Base-by-base conservation (phyloP, 2,329 filamentous ascomycete genomes). In the Colletotrichum filicis region DNA sequence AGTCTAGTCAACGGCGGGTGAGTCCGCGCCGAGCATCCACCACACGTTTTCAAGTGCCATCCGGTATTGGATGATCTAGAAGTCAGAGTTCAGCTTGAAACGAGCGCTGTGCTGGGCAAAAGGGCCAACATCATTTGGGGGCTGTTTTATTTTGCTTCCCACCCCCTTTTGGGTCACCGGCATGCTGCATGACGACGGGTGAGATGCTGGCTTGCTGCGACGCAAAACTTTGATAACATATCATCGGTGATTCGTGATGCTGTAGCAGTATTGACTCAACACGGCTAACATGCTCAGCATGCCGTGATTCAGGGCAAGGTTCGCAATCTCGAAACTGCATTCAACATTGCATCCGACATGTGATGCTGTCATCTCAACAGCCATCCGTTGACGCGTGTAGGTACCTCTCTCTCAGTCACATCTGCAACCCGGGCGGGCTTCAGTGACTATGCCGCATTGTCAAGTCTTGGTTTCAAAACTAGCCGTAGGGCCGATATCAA, bases 51-150 rank as follows among this genome's bases (percentile, higher is more conserved):
- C 32, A 9, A 56, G 22, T 56, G 62, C 16, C 49, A 65, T 65
- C 24, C 49, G 62, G 52, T 52, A 65, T 56, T 56, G 32, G 62
- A 56, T 32, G 52, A 65, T 65, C 49, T 65, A 32, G 46, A 49
- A 22, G 19, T 32, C 32, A 65, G 14, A 56, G 52, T 65, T 65
- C 49, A 11, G 22, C 12, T 30, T 56, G 52, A 65, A 42, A 65
- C 62, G 30, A 35, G 46, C 59, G 19, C 28, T 30, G 26, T 62
- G 11, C 19, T 24, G 14, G 7, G 16, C 59, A 28, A 61, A 12
- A 5, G n/a, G 37, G 0, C 9, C 5, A 49, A 62, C n/a, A 5
- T 24, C 19, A 6, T 30, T 6, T 14, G 46, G 46, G 28, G n/a
- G 32, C 32, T 49, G 4, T 49, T 49, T 49, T 11, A n/a, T 49